These are phyloP conservation scores for Suillus tomentosus DNA, from an alignment of 768 basidiomycete genomes.

Conservation along the genomic window DNA sequence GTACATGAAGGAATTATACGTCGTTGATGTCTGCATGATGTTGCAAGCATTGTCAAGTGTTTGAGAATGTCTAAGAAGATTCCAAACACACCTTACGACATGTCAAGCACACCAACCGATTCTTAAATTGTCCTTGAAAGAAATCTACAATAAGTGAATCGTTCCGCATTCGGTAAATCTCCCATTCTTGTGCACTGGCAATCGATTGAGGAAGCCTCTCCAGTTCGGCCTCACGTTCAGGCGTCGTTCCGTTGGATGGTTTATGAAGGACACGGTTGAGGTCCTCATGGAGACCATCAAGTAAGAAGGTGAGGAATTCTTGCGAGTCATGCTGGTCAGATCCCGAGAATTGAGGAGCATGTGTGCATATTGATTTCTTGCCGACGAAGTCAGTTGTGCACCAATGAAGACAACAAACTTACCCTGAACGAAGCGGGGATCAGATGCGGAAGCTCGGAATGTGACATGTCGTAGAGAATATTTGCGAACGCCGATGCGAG, in stretches of 20 bases:
- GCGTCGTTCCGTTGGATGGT: constrained; percentile 61
- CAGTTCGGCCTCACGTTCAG: constrained; percentile 84
- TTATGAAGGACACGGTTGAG: constrained; percentile 81
- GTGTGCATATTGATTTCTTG: constrained; percentile 60
- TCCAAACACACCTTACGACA: constrained; percentile 71
- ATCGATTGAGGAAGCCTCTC: constrained; percentile 85
- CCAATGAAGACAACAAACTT: constrained; percentile 35
- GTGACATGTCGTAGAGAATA: constrained; percentile 86
- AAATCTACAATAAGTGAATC: constrained; percentile 95
- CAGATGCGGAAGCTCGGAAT: constrained; percentile 79
- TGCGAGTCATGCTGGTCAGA: constrained; percentile 96
- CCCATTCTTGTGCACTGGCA: constrained; percentile 93
- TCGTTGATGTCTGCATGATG: constrained; percentile 82
- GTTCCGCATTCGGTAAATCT: constrained; percentile 83
- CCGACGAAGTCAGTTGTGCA: constrained; percentile 1
- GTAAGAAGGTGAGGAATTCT: constrained; percentile 91
- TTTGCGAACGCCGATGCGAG: constrained; percentile 82
- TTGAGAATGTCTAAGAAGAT: not conserved
- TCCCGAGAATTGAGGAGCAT: constrained; percentile 75
- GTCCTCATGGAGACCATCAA: constrained; percentile 92
- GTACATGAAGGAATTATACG: constrained; percentile 96
- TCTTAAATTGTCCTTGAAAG: constrained; percentile 97
- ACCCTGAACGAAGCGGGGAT: constrained; percentile 86
- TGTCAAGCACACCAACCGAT: constrained; percentile 84
- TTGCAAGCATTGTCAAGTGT: constrained; percentile 17